Conservation (phyloP, 495 filamentous ascomycete genomes). For the Neurospora intermedia region DNA sequence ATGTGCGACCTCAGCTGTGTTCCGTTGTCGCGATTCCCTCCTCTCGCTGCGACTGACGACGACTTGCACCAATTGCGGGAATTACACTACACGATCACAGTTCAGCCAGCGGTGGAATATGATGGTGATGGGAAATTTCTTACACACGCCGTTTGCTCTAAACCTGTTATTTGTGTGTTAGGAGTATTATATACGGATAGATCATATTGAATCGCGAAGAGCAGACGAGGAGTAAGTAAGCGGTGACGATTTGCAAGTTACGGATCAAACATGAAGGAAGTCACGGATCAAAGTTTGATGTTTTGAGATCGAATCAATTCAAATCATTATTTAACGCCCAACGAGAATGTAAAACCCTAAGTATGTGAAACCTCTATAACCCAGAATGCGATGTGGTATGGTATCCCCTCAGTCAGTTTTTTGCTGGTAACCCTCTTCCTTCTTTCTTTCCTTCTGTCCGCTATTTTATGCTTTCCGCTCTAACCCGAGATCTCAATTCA, state of each 20-base stretch:
- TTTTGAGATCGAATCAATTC: background rate
- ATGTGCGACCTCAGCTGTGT: background rate
- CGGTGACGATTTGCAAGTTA: background rate
- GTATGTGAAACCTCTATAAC: background rate
- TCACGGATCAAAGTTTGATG: no score
- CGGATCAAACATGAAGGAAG: background rate
- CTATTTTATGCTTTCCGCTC: background rate
- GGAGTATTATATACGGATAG: background rate
- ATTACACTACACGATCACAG: background rate
- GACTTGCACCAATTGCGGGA: background rate
- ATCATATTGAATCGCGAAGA: background rate
- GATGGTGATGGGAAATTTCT: background rate
- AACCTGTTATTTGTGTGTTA: background rate
- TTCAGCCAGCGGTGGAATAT: background rate
- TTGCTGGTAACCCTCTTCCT: background rate
- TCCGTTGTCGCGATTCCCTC: background rate
- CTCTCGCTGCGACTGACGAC: background rate
- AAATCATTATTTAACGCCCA: background rate
- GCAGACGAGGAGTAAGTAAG: background rate
- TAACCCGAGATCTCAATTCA: background rate
- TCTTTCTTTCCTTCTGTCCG: background rate
- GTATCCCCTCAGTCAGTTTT: background rate
- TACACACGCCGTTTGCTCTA: background rate
- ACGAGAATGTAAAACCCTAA: background rate
- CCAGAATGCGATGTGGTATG: background rate